Evolutionary conservation across 306 rosid genomes (phyloP), one percentile per base, ranked within the genome.

Genomic region (Sechiopsis laciniata): DNA sequence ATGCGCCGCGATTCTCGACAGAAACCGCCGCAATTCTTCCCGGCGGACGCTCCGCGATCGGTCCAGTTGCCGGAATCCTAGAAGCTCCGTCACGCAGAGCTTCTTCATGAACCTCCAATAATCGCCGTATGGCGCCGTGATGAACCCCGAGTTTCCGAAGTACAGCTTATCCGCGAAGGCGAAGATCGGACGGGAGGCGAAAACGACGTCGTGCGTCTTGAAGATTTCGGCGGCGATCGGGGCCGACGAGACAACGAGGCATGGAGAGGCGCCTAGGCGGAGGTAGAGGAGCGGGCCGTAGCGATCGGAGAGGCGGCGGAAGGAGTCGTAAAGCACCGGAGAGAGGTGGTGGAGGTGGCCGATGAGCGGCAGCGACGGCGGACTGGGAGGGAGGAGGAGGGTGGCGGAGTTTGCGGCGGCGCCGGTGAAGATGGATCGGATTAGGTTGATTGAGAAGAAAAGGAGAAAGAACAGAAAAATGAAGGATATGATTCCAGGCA

Each of bases 61-160:
- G 37, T 73, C 76, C n/a, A 73, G 16, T 20, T 72, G 76, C 29
- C 63, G 62, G 5, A 4, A 51, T 0, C 89, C 86, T 0, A 91
- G 92, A 78, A 91, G 92, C 37, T 89, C 83, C 22, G 92, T 78
- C 82, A 91, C 82, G 53, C 87, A 83, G 3, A 88, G 75, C 67
- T 83, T 87, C 82, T 85, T 90, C 89, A 87, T 85, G 83, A 88
- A 90, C 53, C 86, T 84, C 97, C 97, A 90, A 45, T 77, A 87
- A 13, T 85, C 88, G 70, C 90, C 97, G 45, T 87, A 91, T 0
- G 96, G 89, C 0, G 95, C 82, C 7, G 83, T 69, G 2, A 82
- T 46, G 72, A 88, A 88, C 59, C 85, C 95, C 3, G 88, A 74
- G 0, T 85, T 82, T 5, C 90, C 90, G 55, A 88, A 90, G 8